A percentile compares a stretch with the other conserved stretches of the same genome.
Conservation (phyloP, 129 eudicot species). For the Silybum marianum region DNA sequence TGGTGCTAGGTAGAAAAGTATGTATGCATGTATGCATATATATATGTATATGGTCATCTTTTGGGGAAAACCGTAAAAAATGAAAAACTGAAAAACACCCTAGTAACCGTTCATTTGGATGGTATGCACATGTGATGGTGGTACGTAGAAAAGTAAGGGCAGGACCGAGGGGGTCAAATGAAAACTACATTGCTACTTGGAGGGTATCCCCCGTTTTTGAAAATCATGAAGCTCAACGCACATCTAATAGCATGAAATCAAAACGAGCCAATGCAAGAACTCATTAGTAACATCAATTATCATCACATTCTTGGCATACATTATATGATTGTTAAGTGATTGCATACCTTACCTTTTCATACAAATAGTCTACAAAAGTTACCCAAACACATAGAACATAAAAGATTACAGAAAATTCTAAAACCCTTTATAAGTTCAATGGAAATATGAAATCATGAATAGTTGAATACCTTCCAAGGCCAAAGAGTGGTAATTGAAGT, state of each 20-base stretch:
- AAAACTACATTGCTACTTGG: too few relatives aligned
- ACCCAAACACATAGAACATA: not conserved
- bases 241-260: not conserved
- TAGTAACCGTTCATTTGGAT: too few relatives aligned
- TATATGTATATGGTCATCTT: too few relatives aligned
- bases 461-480: conserved; percentile 99
- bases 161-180: too few relatives aligned
- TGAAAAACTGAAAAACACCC: too few relatives aligned
- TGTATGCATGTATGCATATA: too few relatives aligned
- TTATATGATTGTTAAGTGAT: not conserved
- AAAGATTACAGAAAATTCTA: not conserved
- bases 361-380: not conserved
- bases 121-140: too few relatives aligned
- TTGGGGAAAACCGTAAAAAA: too few relatives aligned
- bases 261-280: not conserved
- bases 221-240: not conserved
- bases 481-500: conserved; percentile 97
- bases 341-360: not conserved
- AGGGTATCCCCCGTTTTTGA: not conserved
- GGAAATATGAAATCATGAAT: not conserved
- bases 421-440: not conserved
- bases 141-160: too few relatives aligned
- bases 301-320: not conserved
- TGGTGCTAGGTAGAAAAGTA: too few relatives aligned
- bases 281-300: not conserved